Evolutionary conservation across 176 grass and related monocot species (phyloP).

Genomic region (Eleusine indica): DNA sequence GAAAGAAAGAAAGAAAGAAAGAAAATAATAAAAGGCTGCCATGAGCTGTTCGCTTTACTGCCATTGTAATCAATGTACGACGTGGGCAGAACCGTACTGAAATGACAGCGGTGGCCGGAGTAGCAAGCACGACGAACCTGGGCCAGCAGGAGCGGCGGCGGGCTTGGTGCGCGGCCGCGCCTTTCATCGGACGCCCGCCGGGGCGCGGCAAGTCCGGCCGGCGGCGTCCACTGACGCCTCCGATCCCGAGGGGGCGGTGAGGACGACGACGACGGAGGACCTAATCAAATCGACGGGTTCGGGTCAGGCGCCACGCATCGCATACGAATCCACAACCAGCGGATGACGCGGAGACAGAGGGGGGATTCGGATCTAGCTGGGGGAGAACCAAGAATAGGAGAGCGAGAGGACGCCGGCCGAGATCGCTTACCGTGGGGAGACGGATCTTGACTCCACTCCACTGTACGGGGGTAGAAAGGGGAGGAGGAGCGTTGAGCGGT

Average conservation of each 20-base stretch:
- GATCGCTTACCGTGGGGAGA: not conserved
- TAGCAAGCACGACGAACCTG: conserved; percentile 35
- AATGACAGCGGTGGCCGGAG: conserved; percentile 23
- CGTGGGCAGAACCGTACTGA: conserved; percentile 5
- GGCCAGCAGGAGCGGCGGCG: not conserved
- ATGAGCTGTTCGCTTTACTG: conserved; percentile 28
- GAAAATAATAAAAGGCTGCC: not conserved
- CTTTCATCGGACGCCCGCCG: not conserved
- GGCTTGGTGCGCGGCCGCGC: not conserved
- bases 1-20: not conserved
- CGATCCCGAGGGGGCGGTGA: not conserved
- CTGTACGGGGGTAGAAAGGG: not conserved
- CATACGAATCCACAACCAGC: not conserved
- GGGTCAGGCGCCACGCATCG: not conserved
- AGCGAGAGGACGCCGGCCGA: not conserved
- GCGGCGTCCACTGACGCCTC: not conserved
- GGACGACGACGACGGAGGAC: not conserved
- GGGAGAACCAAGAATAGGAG: not conserved
- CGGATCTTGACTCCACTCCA: conserved; percentile 16
- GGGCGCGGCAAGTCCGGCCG: not conserved
- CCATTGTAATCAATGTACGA: not conserved
- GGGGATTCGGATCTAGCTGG: conserved; percentile 25
- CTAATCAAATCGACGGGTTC: not conserved
- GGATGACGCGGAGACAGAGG: not conserved
- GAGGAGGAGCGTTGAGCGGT: not conserved